Conservation (phyloP, 441 rosid genomes). For the Omphalea diandra region DNA sequence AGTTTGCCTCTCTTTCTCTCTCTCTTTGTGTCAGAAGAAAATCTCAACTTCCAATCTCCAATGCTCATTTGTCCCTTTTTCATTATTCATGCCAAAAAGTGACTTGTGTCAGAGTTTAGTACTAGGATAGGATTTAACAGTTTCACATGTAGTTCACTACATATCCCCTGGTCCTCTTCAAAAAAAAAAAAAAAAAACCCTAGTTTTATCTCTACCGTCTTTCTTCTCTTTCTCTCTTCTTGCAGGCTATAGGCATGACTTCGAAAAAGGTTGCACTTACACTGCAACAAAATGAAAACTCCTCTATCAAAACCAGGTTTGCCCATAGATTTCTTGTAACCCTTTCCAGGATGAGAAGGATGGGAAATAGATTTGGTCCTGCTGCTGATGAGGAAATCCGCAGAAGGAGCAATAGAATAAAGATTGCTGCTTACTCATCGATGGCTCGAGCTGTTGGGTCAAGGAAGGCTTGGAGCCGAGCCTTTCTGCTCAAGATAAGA, state of each 20-base stretch:
- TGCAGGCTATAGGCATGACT: conserved; percentile 4
- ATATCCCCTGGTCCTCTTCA: not conserved
- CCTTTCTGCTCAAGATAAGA: conserved; percentile 22
- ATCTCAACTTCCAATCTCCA: conserved; percentile 16
- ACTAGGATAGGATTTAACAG: conserved; percentile 25
- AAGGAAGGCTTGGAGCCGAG: conserved; percentile 23
- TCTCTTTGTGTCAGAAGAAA: conserved; percentile 25
- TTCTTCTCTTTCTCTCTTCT: not conserved
- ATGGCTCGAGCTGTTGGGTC: conserved; percentile 27
- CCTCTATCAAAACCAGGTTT: conserved; percentile 17
- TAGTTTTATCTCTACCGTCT: not conserved
- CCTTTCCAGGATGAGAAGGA: conserved; percentile 7
- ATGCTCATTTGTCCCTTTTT: conserved; percentile 13
- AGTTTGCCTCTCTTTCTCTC: conserved; percentile 18
- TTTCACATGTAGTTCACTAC: too few relatives aligned
- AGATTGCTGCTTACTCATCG: conserved; percentile 22
- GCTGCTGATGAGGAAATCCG: not conserved
- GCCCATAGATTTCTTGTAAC: conserved; percentile 22
- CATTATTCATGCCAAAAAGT: conserved; percentile 9
- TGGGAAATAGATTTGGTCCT: not conserved
- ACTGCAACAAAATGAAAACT: not conserved
- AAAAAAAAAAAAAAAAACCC: too few relatives aligned
- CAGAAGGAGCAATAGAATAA: conserved; percentile 13
- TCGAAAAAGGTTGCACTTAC: too few relatives aligned
- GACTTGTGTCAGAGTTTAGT: conserved; percentile 27